A percentile compares a stretch with the other conserved stretches of the same genome.
phyloP scores from a whole-genome alignment of 2,329 filamentous ascomycete genomes.

The Orbilia blumenaviensis region DNA sequence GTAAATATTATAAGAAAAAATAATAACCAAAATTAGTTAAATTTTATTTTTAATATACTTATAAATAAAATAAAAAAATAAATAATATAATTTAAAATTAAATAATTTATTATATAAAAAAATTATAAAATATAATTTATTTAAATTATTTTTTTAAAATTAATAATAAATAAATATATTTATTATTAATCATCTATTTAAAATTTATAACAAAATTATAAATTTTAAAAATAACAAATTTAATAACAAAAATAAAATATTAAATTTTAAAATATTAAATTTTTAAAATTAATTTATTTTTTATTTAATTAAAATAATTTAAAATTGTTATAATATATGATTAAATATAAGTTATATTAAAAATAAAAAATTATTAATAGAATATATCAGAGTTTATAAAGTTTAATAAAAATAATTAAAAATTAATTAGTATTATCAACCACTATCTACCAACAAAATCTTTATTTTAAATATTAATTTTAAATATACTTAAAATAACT shows the following conservation, averaged over 20 bases:
- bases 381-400: background rate
- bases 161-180: background rate
- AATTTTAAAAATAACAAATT: background rate
- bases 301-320: background rate
- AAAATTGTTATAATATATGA: background rate
- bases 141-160: background rate
- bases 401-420: background rate
- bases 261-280: background rate
- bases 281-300: background rate
- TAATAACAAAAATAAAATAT: background rate
- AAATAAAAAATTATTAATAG: background rate
- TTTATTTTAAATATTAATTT: background rate
- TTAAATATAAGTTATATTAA: conserved; percentile 6
- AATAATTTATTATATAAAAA: background rate
- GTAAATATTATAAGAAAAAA: background rate
- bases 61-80: background rate
- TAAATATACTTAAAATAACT: background rate
- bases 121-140: background rate
- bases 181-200: background rate
- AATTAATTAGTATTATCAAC: background rate
- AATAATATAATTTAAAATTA: background rate
- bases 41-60: background rate
- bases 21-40: background rate
- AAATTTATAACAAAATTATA: background rate
- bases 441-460: background rate